Percentiles rank a stretch among this genome's conserved stretches.
phyloP scores from a whole-genome alignment of 129 eudicot genomes.

The Cynara cardunculus region DNA sequence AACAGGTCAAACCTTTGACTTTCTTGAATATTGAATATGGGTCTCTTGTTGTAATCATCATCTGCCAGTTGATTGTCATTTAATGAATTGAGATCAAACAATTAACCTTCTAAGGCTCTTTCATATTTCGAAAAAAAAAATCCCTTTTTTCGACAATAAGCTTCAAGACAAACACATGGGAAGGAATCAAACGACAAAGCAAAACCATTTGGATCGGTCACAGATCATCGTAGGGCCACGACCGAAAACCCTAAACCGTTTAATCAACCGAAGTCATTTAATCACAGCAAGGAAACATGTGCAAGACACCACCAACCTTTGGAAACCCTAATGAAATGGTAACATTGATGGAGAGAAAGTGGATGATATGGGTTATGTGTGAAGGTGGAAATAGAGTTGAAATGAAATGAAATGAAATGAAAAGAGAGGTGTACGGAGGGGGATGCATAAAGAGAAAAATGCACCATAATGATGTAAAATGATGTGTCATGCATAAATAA shows the following conservation, averaged over 20 bases:
- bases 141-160: neutral
- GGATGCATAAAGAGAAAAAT: constrained; percentile 22
- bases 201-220: neutral
- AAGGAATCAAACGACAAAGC: neutral
- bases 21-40: too few relatives aligned
- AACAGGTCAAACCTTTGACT: too few relatives aligned
- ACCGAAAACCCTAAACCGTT: neutral
- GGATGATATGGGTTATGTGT: neutral
- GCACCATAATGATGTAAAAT: constrained; percentile 35
- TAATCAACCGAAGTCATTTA: too few relatives aligned
- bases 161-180: neutral
- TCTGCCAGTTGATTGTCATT: too few relatives aligned
- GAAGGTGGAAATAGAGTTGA: neutral
- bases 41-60: too few relatives aligned
- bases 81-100: neutral
- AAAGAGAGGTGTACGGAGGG: constrained; percentile 20
- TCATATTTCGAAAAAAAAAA: too few relatives aligned
- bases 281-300: too few relatives aligned
- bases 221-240: too few relatives aligned
- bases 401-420: constrained; percentile 6
- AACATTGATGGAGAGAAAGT: too few relatives aligned
- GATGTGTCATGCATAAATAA: constrained; percentile 43
- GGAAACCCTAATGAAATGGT: too few relatives aligned
- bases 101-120: neutral
- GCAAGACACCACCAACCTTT: too few relatives aligned